A percentile compares a stretch with the other conserved stretches of the same genome.
phyloP scores from a whole-genome alignment of 306 rosid genomes.

The Rosa lucieae region DNA sequence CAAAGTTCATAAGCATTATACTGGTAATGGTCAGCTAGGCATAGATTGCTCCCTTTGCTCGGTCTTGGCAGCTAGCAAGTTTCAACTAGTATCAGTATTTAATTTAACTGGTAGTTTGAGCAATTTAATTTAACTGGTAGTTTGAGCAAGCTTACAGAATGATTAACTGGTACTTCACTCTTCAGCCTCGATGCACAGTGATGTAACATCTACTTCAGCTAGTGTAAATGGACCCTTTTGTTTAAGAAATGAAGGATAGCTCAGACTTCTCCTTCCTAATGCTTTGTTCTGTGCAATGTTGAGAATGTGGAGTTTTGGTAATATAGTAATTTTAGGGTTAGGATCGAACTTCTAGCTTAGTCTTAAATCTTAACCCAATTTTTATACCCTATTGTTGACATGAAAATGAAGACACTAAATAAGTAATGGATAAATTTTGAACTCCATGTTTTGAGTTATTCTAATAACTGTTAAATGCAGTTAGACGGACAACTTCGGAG shows the following conservation, averaged over 20 bases:
- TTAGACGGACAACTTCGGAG: too few relatives aligned
- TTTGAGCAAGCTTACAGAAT: not conserved
- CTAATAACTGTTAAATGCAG: too few relatives aligned
- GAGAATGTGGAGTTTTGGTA: not conserved
- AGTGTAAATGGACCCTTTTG: not conserved
- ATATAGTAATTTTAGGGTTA: too few relatives aligned
- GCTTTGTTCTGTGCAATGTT: not conserved
- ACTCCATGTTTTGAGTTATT: too few relatives aligned
- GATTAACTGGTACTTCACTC: not conserved
- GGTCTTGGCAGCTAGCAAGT: not conserved
- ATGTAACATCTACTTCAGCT: not conserved
- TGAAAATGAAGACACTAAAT: too few relatives aligned
- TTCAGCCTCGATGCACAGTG: not conserved
- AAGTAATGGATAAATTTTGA: too few relatives aligned
- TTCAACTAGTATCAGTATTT: not conserved
- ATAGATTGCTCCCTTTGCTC: not conserved
- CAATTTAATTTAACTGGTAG: not conserved
- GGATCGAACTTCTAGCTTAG: too few relatives aligned
- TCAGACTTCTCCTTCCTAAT: not conserved
- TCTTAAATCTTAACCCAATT: not conserved
- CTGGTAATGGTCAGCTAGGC: not conserved
- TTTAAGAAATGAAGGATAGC: not conserved
- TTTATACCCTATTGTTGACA: too few relatives aligned
- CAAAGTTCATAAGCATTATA: not conserved
- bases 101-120: not conserved